These are phyloP conservation scores for Acanthamoeba lenticulata DNA, from an alignment of 208 protist genomes.

Conservation along the genomic window DNA sequence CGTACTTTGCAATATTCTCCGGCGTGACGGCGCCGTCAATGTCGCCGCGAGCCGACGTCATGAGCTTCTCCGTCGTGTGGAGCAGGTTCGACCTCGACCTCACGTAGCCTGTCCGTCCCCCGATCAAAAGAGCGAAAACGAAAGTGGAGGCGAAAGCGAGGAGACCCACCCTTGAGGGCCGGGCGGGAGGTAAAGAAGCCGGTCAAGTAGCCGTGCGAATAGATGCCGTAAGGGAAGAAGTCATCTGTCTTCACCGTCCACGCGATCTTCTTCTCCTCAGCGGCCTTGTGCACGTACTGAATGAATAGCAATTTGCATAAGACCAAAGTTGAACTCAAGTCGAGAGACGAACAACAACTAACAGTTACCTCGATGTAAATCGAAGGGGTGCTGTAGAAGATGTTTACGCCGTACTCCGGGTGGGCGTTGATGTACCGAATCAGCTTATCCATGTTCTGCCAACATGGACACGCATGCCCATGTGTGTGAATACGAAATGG, in stretches of 20 bases:
- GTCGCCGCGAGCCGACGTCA: not conserved
- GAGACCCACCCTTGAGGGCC: constrained; percentile 8
- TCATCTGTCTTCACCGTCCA: constrained; percentile 73
- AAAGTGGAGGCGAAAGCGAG: no score
- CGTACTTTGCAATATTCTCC: not conserved
- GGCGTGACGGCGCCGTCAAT: not conserved
- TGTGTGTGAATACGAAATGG: no score
- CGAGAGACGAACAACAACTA: not conserved
- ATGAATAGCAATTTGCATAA: no score
- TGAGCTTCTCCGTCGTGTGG: constrained; percentile 51
- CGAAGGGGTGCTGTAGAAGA: constrained; percentile 63
- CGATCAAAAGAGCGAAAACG: not conserved
- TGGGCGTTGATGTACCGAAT: constrained; percentile 68
- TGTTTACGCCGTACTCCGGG: constrained; percentile 56
- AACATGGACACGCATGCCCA: no score
- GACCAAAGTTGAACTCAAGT: constrained; percentile 50
- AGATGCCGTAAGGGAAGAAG: constrained; percentile 85
- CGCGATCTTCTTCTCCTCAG: constrained; percentile 2
- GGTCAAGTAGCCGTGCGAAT: constrained; percentile 54
- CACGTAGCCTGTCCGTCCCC: constrained; percentile 37
- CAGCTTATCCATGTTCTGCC: constrained; percentile 73
- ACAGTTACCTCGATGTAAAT: constrained; percentile 72
- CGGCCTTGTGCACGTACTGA: constrained; percentile 26
- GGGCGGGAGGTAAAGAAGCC: constrained; percentile 69
- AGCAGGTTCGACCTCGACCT: not conserved